Base-by-base conservation (phyloP, 805 yeast genomes). In the Yamadazyma endophytica region DNA sequence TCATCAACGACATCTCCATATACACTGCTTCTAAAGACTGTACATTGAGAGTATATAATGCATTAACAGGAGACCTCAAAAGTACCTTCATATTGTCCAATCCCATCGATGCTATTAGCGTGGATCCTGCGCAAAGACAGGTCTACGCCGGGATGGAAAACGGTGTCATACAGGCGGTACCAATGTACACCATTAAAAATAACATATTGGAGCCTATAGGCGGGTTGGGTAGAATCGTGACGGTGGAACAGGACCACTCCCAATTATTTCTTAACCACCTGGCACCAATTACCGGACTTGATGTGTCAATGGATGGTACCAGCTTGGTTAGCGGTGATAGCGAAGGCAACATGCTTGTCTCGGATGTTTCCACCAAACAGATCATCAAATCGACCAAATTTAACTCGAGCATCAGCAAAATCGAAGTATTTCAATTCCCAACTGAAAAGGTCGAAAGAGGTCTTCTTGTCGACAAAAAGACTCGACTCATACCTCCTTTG, bases 61-160 rank as follows among this genome's bases (percentile, higher is more conserved):
- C 85, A 25, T 44, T 55, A 12, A 64, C 60, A 22, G 53, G 47
- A 24, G 51, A 56, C 19, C 58, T 82, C 21, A 53, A 83, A 13
- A 70, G 87, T 6, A 86, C 96, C 0, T 79, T 85, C 49, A 79
- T 88, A n/a, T 56, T 82, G 16, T 74, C 80, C 3, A 49, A 56
- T 13, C 70, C 82, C 0, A 70, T 85, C 8, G 68, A 70, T 16
- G 59, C 81, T 13, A 33, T 90, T 5, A 68, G 76, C 0, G 59
- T 74, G 5, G 97, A 90, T 54, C 87, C 94, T 1, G 86, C 89
- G 0, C 85, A 79, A 46, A 67, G 97, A 45, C 69, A 77, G 2
- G 36, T 84, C 1, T 90, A 82, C 50, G 74, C 73, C 6, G 97
- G 96, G 1, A 56, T 82, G 11, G 46, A 58, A 2, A 69, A 75